Conservation (phyloP, 306 rosid genomes). For the Citrullus amarus region DNA sequence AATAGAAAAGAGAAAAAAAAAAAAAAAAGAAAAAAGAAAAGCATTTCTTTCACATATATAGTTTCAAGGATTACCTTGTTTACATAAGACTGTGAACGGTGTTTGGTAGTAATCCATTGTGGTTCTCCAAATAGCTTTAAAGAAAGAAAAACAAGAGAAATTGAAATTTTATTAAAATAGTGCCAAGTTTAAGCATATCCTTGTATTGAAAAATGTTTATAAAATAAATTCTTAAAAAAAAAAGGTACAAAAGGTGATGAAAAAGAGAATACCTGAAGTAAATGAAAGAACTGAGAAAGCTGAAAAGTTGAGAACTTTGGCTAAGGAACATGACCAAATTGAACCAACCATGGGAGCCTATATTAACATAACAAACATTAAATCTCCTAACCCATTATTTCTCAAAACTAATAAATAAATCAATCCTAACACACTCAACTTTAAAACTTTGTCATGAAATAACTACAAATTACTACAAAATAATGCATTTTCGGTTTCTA, state of each 20-base stretch:
- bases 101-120: constrained; percentile 72
- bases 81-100: constrained; percentile 61
- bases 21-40: no score
- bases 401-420: no score
- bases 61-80: constrained; percentile 22
- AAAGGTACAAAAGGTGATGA: not conserved
- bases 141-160: not conserved
- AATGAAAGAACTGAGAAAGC: constrained; percentile 79
- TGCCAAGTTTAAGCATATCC: no score
- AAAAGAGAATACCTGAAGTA: not conserved
- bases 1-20: no score
- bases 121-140: constrained; percentile 73
- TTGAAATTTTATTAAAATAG: not conserved
- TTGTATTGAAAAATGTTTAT: no score
- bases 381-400: no score
- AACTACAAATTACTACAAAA: no score
- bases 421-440: no score
- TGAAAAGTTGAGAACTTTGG: constrained; percentile 13
- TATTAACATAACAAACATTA: not conserved
- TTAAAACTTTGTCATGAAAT: no score
- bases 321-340: constrained; percentile 78
- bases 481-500: no score
- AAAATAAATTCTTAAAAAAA: no score
- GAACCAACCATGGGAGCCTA: constrained; percentile 73
- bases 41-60: not conserved